A percentile compares a stretch with the other conserved stretches of the same genome.
These are phyloP conservation scores for Fusarium tanahbumbuense DNA, from an alignment of 2,329 filamentous ascomycete species.

Conservation along the genomic window DNA sequence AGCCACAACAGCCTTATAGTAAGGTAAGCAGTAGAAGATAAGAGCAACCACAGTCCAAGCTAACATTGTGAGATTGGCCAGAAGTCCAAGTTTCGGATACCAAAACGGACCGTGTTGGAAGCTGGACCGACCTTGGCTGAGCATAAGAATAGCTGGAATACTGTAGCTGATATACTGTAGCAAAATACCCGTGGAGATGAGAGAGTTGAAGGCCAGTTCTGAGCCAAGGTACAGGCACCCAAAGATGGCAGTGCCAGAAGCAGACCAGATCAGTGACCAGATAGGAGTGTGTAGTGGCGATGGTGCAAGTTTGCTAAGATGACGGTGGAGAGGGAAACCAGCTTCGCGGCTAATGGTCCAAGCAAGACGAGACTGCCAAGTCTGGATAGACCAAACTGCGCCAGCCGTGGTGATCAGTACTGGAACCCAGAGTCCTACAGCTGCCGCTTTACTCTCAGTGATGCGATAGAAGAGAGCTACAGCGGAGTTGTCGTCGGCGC, in stretches of 20 bases:
- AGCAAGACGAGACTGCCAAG: conserved; percentile 6
- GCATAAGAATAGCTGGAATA: not conserved
- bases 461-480: conserved; percentile 7
- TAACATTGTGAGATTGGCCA: conserved; percentile 10
- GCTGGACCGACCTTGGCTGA: not conserved
- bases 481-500: conserved; percentile 4
- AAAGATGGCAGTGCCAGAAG: conserved; percentile 2
- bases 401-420: not conserved
- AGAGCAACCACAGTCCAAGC: not conserved
- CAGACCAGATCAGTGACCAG: conserved; percentile 7
- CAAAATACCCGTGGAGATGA: conserved; percentile 4
- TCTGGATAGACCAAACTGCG: conserved; percentile 15
- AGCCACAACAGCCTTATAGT: not conserved
- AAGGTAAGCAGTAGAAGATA: conserved; percentile 11
- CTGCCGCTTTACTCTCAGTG: not conserved
- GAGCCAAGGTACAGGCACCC: conserved; percentile 10
- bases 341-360: conserved; percentile 7
- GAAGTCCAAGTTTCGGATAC: not conserved
- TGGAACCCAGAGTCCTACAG: conserved; percentile 4
- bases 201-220: conserved; percentile 4
- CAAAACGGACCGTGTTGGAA: conserved; percentile 14
- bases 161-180: conserved; percentile 12
- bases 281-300: not conserved
- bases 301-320: conserved; percentile 12
- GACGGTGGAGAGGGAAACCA: conserved; percentile 1